Evolutionary conservation across 192 early-diverging fungal species (phyloP).

Genomic region (Backusella luteola): DNA sequence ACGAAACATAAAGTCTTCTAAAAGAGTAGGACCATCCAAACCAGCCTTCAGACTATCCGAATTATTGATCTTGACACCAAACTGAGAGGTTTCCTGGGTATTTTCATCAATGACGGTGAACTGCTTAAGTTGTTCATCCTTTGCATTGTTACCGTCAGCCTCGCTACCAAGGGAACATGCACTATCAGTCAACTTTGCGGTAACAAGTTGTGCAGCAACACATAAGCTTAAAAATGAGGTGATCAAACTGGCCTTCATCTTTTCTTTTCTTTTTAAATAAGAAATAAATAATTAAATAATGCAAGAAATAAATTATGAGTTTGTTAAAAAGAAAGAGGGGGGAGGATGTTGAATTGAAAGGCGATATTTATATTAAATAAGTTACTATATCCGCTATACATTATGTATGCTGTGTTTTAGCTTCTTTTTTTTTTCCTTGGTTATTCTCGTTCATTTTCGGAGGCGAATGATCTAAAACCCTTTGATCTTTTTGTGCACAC

Average conservation of each 20-base stretch:
- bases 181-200: not conserved
- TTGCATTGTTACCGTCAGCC: not conserved
- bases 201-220: not conserved
- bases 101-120: conserved; percentile 17
- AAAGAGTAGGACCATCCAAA: conserved; percentile 27
- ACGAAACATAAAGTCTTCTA: conserved; percentile 30
- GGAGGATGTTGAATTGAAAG: too few relatives aligned
- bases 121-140: not conserved
- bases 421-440: not conserved
- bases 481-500: too few relatives aligned
- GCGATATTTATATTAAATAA: too few relatives aligned
- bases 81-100: conserved; percentile 21
- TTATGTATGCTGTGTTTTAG: not conserved
- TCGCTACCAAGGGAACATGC: not conserved
- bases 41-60: conserved; percentile 28
- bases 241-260: conserved; percentile 7
- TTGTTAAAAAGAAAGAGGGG: not conserved
- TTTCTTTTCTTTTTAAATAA: not conserved
- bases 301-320: not conserved
- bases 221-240: conserved; percentile 10
- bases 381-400: not conserved
- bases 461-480: too few relatives aligned
- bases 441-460: too few relatives aligned
- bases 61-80: conserved; percentile 27
- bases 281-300: not conserved